These are phyloP conservation scores for Phytophthora constricta DNA, from an alignment of 352 stramenopile species.

Conservation along the genomic window DNA sequence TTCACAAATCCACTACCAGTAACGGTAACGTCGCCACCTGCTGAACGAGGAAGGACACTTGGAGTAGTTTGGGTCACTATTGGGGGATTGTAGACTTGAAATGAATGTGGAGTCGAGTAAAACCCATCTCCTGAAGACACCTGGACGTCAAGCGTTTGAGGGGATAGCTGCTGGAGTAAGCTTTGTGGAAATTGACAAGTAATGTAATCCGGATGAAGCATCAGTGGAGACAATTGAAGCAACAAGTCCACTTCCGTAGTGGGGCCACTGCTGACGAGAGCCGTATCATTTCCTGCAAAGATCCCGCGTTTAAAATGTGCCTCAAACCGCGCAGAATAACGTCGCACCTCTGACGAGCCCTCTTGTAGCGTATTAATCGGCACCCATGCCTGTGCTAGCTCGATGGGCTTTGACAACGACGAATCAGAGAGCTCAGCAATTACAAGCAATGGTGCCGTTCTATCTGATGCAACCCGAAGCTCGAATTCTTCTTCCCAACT, in stretches of 20 bases:
- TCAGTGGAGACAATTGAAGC: conserved; percentile 66
- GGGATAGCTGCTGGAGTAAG: conserved; percentile 23
- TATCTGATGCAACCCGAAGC: conserved; percentile 45
- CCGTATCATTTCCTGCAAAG: conserved; percentile 13
- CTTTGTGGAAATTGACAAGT: conserved; percentile 36
- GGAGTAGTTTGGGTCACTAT: conserved; percentile 48
- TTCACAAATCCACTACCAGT: conserved; percentile 55
- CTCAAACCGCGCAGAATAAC: conserved; percentile 40
- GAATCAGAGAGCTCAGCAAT: conserved; percentile 56
- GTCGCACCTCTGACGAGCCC: conserved; percentile 34
- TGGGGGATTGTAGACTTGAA: conserved; percentile 58
- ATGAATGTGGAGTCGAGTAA: conserved; percentile 48
- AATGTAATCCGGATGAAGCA: conserved; percentile 51
- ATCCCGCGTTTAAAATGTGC: conserved; percentile 60
- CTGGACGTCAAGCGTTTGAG: conserved; percentile 57
- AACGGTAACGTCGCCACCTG: conserved; percentile 59
- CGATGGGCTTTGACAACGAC: conserved; percentile 38
- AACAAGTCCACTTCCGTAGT: conserved; percentile 59
- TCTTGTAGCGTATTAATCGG: conserved; percentile 47
- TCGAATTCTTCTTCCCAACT: conserved; percentile 79
- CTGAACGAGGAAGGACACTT: conserved; percentile 59
- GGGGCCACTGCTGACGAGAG: neutral
- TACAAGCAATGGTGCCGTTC: conserved; percentile 40
- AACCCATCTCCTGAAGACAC: conserved; percentile 70
- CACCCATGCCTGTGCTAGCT: conserved; percentile 54